phyloP scores from a whole-genome alignment of 345 rosid genomes.

The Arabidopsis thaliana region DNA sequence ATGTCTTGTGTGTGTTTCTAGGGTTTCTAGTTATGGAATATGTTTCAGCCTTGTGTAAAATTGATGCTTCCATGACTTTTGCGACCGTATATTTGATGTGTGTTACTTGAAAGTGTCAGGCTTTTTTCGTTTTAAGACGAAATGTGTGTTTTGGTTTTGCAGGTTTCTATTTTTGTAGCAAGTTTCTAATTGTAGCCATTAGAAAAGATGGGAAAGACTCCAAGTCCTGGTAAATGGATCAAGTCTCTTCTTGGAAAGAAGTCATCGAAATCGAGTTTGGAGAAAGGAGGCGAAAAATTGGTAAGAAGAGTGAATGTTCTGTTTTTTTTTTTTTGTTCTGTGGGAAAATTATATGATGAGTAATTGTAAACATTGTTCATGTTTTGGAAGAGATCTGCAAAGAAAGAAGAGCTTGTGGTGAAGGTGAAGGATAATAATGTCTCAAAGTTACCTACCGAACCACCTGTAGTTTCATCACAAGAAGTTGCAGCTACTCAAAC shows the following conservation, averaged over 20 bases:
- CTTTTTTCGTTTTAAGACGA: background rate
- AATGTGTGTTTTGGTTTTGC: conserved; percentile 30
- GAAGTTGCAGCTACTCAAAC: conserved; percentile 39
- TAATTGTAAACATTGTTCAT: conserved; percentile 28
- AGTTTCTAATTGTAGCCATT: conserved; percentile 16
- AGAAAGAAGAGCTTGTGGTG: conserved; percentile 57
- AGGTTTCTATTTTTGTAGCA: conserved; percentile 31
- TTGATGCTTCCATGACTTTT: background rate
- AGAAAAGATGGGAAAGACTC: conserved; percentile 70
- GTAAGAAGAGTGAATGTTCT: conserved; percentile 39
- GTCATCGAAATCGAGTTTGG: conserved; percentile 63
- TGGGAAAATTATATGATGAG: background rate
- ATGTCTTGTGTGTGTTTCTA: conserved; percentile 30
- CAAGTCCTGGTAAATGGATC: conserved; percentile 84
- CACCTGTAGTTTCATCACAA: conserved; percentile 43
- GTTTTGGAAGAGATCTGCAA: conserved; percentile 54
- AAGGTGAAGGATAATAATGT: conserved; percentile 50
- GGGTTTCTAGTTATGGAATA: conserved; percentile 22
- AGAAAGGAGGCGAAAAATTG: conserved; percentile 56
- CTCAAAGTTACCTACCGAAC: conserved; percentile 42
- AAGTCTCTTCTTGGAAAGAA: conserved; percentile 74
- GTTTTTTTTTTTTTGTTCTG: background rate
- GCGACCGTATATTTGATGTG: background rate
- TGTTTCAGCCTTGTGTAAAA: background rate
- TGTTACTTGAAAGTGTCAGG: background rate